Conservation (phyloP, 2,329 filamentous ascomycete genomes). For the Pyrenophora tritici-repentis region DNA sequence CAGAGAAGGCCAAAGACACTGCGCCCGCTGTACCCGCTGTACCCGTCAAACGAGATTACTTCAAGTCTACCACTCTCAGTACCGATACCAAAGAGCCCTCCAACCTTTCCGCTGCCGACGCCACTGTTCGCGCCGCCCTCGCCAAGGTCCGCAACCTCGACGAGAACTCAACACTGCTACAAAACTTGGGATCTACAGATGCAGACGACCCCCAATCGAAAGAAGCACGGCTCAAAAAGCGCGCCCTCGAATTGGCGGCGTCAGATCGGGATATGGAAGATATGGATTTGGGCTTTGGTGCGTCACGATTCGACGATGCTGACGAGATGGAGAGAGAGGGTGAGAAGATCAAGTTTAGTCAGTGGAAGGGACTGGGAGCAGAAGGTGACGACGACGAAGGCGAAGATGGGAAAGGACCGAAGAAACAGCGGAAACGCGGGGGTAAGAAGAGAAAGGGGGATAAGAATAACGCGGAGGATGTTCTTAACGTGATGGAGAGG, state of each 20-base stretch:
- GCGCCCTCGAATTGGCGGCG: constrained; percentile 69
- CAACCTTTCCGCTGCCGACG: constrained; percentile 62
- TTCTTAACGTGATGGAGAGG: constrained; percentile 76
- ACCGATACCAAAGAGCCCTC: constrained; percentile 40
- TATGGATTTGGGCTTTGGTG: constrained; percentile 93
- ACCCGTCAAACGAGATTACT: constrained; percentile 29
- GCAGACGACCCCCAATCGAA: constrained; percentile 53
- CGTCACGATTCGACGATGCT: constrained; percentile 83
- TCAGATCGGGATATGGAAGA: constrained; percentile 83
- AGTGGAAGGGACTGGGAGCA: constrained; percentile 62
- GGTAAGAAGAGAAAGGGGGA: constrained; percentile 79
- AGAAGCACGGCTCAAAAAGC: constrained; percentile 67
- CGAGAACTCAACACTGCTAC: constrained; percentile 52
- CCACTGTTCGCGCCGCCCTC: constrained; percentile 79
- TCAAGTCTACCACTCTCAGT: constrained; percentile 18
- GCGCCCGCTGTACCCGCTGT: constrained; percentile 9
- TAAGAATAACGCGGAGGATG: constrained; percentile 77
- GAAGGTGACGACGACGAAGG: constrained; percentile 57
- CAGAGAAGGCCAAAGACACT: constrained; percentile 6
- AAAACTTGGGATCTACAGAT: constrained; percentile 34
- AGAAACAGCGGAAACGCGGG: constrained; percentile 70
- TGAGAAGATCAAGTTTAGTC: constrained; percentile 67
- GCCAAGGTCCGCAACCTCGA: constrained; percentile 70
- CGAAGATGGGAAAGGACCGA: constrained; percentile 54
- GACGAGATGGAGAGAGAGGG: constrained; percentile 72